Conservation (phyloP, 116 monocot species). For the Trichopus zeylanicus region DNA sequence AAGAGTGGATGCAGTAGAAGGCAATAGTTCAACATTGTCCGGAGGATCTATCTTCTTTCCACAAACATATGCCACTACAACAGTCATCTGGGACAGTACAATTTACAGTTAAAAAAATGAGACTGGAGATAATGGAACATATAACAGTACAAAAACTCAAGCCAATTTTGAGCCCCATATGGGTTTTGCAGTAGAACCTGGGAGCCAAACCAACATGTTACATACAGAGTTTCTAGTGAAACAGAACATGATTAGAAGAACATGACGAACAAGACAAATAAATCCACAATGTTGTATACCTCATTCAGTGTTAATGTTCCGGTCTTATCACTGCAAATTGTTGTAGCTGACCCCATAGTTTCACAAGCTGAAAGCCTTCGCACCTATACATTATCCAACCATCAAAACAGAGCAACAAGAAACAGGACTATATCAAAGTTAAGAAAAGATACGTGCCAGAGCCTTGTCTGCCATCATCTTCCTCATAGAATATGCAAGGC, state of each 20-base stretch:
- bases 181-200: too few relatives aligned
- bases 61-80: conserved; percentile 81
- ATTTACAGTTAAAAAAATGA: not conserved
- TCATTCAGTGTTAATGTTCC: conserved; percentile 47
- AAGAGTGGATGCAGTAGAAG: conserved; percentile 33
- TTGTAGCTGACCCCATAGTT: conserved; percentile 56
- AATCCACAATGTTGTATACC: not conserved
- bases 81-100: conserved; percentile 75
- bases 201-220: too few relatives aligned
- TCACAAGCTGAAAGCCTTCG: conserved; percentile 52
- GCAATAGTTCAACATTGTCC: conserved; percentile 35
- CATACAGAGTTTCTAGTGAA: too few relatives aligned
- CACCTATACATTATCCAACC: conserved; percentile 32
- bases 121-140: not conserved
- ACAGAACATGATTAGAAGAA: too few relatives aligned
- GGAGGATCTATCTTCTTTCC: conserved; percentile 44
- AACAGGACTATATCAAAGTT: not conserved
- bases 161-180: too few relatives aligned
- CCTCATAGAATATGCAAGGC: conserved; percentile 84
- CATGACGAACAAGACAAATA: too few relatives aligned
- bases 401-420: not conserved
- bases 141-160: too few relatives aligned
- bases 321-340: conserved; percentile 60
- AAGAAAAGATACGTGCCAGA: conserved; percentile 35
- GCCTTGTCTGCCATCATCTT: conserved; percentile 81